phyloP scores from a whole-genome alignment of 257 asterid species.

The Fraxinus quadrangulata region DNA sequence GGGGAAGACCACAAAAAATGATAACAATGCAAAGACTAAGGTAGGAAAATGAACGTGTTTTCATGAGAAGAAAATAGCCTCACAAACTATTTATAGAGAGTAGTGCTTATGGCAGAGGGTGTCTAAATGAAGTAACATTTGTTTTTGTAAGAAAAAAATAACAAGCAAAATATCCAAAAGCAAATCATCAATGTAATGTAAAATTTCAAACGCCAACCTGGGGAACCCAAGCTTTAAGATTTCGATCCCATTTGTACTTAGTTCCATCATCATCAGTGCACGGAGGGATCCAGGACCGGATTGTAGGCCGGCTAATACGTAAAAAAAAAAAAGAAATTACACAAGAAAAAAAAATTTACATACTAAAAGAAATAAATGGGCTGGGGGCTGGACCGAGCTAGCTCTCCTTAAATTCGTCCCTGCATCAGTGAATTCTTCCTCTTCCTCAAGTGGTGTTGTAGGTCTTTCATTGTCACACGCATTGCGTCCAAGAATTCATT shows the following conservation, averaged over 20 bases:
- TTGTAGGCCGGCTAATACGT: too few relatives aligned
- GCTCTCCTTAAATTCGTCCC: too few relatives aligned
- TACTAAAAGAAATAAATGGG: too few relatives aligned
- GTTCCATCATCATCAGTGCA: conserved; percentile 87
- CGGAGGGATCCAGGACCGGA: too few relatives aligned
- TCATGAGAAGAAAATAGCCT: too few relatives aligned
- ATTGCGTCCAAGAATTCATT: too few relatives aligned
- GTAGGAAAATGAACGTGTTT: too few relatives aligned
- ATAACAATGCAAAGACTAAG: too few relatives aligned
- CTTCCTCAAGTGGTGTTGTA: conserved; percentile 91
- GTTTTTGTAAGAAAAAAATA: background rate
- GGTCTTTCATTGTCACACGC: conserved; percentile 65
- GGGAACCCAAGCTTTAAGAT: conserved; percentile 86
- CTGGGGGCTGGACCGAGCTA: too few relatives aligned
- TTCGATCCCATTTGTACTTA: conserved; percentile 81
- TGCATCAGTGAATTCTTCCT: conserved; percentile 63
- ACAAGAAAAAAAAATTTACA: too few relatives aligned
- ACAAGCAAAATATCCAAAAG: conserved; percentile 9
- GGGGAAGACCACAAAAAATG: background rate
- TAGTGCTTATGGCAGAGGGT: background rate
- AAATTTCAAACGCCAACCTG: conserved; percentile 57
- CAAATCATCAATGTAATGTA: conserved; percentile 12
- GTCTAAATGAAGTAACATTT: background rate
- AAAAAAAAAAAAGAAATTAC: too few relatives aligned
- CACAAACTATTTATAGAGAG: too few relatives aligned